phyloP scores from a whole-genome alignment of 2,329 filamentous ascomycete species.

The Trichoderma hamatum region DNA sequence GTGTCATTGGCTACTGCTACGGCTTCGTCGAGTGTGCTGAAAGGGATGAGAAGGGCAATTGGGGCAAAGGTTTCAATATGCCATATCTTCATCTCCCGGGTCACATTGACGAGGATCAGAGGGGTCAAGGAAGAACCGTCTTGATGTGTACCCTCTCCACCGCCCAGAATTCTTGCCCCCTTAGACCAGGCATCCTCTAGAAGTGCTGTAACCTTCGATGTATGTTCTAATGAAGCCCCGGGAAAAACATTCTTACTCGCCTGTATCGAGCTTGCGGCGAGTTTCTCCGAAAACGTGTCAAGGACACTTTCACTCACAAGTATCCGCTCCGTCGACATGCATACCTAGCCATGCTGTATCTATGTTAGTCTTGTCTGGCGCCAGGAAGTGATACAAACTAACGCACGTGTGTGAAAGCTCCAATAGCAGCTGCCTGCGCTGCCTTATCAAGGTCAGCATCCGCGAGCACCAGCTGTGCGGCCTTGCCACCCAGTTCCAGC shows the following conservation, averaged over 20 bases:
- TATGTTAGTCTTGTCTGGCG: not conserved
- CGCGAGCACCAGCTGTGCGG: conserved; percentile 74
- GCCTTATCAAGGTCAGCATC: conserved; percentile 77
- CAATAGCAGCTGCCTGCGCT: conserved; percentile 67
- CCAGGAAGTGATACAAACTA: not conserved
- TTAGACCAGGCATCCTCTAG: conserved; percentile 68
- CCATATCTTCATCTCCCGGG: conserved; percentile 71
- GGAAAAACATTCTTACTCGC: conserved; percentile 60
- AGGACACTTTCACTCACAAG: conserved; percentile 55
- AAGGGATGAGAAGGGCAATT: conserved; percentile 65
- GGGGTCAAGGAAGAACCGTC: conserved; percentile 57
- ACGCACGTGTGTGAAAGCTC: conserved; percentile 66
- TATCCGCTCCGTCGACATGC: conserved; percentile 82
- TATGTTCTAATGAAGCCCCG: conserved; percentile 67
- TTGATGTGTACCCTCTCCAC: conserved; percentile 41
- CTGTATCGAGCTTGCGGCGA: conserved; percentile 44
- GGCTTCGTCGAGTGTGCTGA: conserved; percentile 71
- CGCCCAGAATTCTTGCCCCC: conserved; percentile 58
- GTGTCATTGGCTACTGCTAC: conserved; percentile 77
- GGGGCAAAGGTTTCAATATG: conserved; percentile 77
- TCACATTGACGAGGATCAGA: conserved; percentile 67
- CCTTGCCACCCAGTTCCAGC: conserved; percentile 83
- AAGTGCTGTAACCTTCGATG: conserved; percentile 66
- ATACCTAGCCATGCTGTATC: conserved; percentile 68
- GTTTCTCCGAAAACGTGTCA: conserved; percentile 49